Base-by-base conservation (phyloP, 2,329 filamentous ascomycete genomes). In the Zymoseptoria crescenta region DNA sequence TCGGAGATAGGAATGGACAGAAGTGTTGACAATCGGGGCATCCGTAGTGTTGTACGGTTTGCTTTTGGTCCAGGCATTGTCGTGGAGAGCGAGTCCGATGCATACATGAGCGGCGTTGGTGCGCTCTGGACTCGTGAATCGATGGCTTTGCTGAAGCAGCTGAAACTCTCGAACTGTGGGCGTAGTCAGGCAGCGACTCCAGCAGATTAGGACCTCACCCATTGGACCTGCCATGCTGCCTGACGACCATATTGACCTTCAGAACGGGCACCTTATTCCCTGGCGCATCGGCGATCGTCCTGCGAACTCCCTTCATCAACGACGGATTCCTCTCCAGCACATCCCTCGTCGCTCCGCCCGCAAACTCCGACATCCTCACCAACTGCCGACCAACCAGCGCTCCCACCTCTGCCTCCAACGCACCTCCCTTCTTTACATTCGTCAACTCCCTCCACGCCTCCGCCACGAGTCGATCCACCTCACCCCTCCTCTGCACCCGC, bases 241-340 rank as follows among this genome's bases (percentile, higher is more conserved):
- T 62, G 4, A 70, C 59, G 1, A 58, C 59, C 59, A 70, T 61
- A 51, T 70, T 70, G 20, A 69, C 48, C 53, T 62, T 67, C 13
- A 68, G 57, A n/a, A 67, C 69, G 7, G 65, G 65, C 56, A 65
- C 63, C 56, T 62, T 69, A 1, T 57, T 51, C 29, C 57, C 56
- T 1, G 62, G 64, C 21, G 63, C 56, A 19, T 16, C 10, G 13
- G 10, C 16, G 16, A 45, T 45, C 16, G 35, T 45, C 58, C 63
- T 51, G 56, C 59, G 50, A 64, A 48, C 19, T 62, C 52, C 19
- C 63, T 58, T 45, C 21, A 63, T 67, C 56, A 68, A 56, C 30
- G 53, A 60, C 8, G 69, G 69, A 58, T 70, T 70, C 48, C 69
- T 61, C n/a, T 62, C 59, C 24, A 70, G 54, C 10, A 70, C 57